Base-by-base conservation (phyloP, 2,329 filamentous ascomycete species). In the Microcyclospora tardicrescens region DNA sequence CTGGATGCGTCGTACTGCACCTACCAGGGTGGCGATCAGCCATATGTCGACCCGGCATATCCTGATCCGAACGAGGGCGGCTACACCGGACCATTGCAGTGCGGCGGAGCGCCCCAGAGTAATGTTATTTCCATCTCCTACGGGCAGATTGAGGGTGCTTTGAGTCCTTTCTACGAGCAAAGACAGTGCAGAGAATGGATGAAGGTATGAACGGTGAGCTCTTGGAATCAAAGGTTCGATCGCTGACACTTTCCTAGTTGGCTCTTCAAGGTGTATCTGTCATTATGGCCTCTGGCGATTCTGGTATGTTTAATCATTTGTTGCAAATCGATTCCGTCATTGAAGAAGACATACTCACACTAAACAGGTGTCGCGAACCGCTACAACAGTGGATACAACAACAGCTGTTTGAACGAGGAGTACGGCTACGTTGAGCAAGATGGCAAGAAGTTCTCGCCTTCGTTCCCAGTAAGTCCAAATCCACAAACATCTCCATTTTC, bases 121-220 rank as follows among this genome's bases (percentile, higher is more conserved):
- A 69, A 74, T 39, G 69, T 75, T 8, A 68, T 82, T 49, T 72
- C 68, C 34, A 73, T 72, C 10, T 79, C 74, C 0, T 82, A 81
- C 52, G 75, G 75, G 34, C 74, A 79, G 41, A 67, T 72, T 38
- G 77, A 81, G 56, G 70, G 77, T 50, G 68, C 65, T 3, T 61
- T 81, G 0, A 76, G 77, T 0, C 52, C 60, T 3, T 65, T 66
- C 13, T 82, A 80, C 49, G 71, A 73, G 12, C 60, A 64, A 35
- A 67, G 68, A 34, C 73, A 79, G 12, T 81, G 77, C 62, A 68
- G 71, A 44, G 61, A 76, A 49, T 77, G 79, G 49, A 72, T 70
- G 38, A 68, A 77, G 19, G 19, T 24, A 24, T 8, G 19, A 8
- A 4, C 4, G 19, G 8, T 24, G 19, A 8, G 5, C 5, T 24